Evolutionary conservation across 768 basidiomycete genomes (phyloP), one percentile per base, ranked within the genome.

Genomic region (Phaeotremella skinneri): DNA sequence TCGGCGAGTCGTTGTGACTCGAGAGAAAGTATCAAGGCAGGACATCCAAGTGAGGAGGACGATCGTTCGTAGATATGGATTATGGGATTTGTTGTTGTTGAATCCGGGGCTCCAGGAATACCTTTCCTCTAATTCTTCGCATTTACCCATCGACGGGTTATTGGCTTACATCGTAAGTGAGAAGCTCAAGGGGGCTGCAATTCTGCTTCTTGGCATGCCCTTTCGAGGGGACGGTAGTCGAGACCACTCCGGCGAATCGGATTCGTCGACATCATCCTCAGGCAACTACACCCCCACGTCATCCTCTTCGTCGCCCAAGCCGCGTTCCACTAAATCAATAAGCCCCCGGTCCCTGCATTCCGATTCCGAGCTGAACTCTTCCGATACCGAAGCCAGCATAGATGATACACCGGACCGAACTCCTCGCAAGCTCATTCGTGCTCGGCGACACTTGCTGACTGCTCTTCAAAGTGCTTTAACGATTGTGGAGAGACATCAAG

Each of bases 271-370:
- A 7, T 62, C 60, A 7, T 57, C 60, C 23, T 53, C 53, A 16
- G 49, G 55, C 11, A 51, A 56, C 30, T 55, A 56, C n/a, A 31
- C 55, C 2, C 42, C 56, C 26, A 49, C 47, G 7, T 61, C 48
- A 29, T 30, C 32, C 30, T 21, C 27, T 9, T 4, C 32, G 11
- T 41, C 47, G 23, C 23, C 51, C 7, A 23, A 21, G 17, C 32
- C n/a, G n/a, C n/a, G n/a, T n/a, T n/a, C n/a, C n/a, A n/a, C n/a
- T n/a, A n/a, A n/a, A n/a, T n/a, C n/a, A n/a, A n/a, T n/a, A n/a
- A n/a, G n/a, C n/a, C n/a, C n/a, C n/a, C 45, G 45, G 11, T 9
- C 16, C 9, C 45, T 11, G 16, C 45, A 48, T 23, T 9, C 16
- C 9, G 9, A 21, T 21, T 48, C 21, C 11, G 16, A 17, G 20